phyloP scores from a whole-genome alignment of 2,329 filamentous ascomycete genomes.

The Ophiostoma himal-ulmi region DNA sequence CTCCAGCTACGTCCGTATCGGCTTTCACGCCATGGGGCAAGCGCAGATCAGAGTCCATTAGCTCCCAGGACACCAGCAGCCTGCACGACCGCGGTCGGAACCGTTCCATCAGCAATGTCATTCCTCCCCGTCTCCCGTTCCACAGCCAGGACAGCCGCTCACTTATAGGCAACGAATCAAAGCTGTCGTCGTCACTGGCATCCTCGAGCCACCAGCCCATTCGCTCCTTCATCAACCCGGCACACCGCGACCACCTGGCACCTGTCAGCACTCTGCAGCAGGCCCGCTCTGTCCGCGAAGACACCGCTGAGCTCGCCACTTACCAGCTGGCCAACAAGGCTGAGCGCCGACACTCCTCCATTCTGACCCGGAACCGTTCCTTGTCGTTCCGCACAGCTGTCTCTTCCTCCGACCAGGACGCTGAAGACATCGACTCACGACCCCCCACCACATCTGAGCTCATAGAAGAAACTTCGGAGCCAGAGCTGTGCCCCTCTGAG shows the following conservation, averaged over 20 bases:
- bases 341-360: slow-evolving; percentile 40
- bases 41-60: slow-evolving; percentile 37
- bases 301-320: slow-evolving; percentile 79
- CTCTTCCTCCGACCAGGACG: slow-evolving; percentile 31
- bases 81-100: slow-evolving; percentile 22
- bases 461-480: slow-evolving; percentile 49
- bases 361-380: slow-evolving; percentile 40
- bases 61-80: slow-evolving; percentile 29
- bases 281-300: slow-evolving; percentile 72
- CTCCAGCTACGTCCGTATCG: background rate
- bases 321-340: slow-evolving; percentile 67
- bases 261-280: slow-evolving; percentile 65
- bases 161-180: slow-evolving; percentile 21
- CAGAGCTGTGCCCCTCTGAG: slow-evolving; percentile 11
- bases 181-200: slow-evolving; percentile 39
- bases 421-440: slow-evolving; percentile 22
- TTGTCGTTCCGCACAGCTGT: slow-evolving; percentile 31
- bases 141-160: slow-evolving; percentile 18
- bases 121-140: slow-evolving; percentile 31
- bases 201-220: slow-evolving; percentile 53
- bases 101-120: slow-evolving; percentile 27
- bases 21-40: slow-evolving; percentile 44
- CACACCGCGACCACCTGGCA: slow-evolving; percentile 50
- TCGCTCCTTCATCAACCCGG: slow-evolving; percentile 64
- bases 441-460: slow-evolving; percentile 38